phyloP scores from a whole-genome alignment of 2,329 filamentous ascomycete genomes.

The Aureobasidium sp. region DNA sequence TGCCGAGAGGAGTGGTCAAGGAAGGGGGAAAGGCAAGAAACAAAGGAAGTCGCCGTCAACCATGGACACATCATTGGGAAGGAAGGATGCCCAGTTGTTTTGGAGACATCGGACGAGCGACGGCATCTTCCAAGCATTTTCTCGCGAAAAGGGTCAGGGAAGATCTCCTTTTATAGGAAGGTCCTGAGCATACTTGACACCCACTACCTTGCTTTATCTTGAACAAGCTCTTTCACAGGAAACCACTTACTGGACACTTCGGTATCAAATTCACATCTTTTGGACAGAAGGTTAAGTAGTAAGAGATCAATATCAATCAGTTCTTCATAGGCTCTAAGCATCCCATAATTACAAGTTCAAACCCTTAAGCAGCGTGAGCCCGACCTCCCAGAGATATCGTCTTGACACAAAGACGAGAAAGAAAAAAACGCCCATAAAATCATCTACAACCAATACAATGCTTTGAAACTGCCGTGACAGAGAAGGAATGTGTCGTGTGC shows the following conservation, averaged over 20 bases:
- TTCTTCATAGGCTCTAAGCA: background rate
- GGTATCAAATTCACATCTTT: background rate
- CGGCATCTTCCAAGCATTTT: background rate
- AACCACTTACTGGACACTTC: background rate
- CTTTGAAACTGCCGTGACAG: background rate
- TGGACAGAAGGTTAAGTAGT: background rate
- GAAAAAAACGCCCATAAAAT: background rate
- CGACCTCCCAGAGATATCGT: background rate
- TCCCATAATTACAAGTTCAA: slow-evolving; percentile 4
- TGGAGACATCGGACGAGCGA: background rate
- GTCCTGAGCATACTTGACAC: background rate
- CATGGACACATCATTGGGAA: no score
- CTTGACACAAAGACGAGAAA: background rate
- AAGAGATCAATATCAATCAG: background rate
- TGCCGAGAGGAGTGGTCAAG: background rate
- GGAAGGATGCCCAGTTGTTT: background rate
- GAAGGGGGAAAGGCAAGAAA: background rate
- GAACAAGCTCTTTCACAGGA: background rate
- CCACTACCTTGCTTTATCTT: no score
- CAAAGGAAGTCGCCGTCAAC: no score
- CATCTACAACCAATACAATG: background rate
- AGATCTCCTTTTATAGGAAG: no score
- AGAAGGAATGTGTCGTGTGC: background rate
- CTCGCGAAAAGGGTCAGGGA: no score
- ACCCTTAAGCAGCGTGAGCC: background rate